A percentile compares a stretch with the other conserved stretches of the same genome.
These are phyloP conservation scores for Penicilliopsis zonata DNA, from an alignment of 495 filamentous ascomycete genomes.

Conservation along the genomic window DNA sequence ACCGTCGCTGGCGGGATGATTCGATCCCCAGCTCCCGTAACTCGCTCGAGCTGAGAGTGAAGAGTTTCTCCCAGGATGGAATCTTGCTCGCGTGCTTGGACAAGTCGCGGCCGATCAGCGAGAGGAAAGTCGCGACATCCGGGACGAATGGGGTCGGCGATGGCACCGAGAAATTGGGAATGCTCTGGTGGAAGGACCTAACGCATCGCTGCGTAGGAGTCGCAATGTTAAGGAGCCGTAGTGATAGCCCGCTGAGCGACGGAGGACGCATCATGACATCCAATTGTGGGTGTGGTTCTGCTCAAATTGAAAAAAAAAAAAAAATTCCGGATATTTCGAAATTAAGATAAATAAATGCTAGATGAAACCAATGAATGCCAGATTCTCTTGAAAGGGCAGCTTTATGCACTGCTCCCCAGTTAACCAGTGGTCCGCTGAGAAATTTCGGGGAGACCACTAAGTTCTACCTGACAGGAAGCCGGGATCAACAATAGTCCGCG, in stretches of 20 bases:
- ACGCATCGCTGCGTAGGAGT: slow-evolving; percentile 18
- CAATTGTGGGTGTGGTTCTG: too few relatives aligned
- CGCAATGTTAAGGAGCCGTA: slow-evolving; percentile 14
- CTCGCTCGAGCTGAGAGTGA: slow-evolving; percentile 62
- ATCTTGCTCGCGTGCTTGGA: slow-evolving; percentile 69
- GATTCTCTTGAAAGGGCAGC: too few relatives aligned
- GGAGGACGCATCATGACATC: slow-evolving; percentile 27
- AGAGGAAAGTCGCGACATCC: slow-evolving; percentile 82
- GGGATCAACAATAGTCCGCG: slow-evolving; percentile 29
- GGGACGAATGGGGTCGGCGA: slow-evolving; percentile 73
- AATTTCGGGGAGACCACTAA: slow-evolving; percentile 20
- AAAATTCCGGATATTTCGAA: too few relatives aligned
- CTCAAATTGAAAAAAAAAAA: too few relatives aligned
- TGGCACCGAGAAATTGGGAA: slow-evolving; percentile 37
- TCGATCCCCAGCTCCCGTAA: slow-evolving; percentile 77
- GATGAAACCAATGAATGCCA: too few relatives aligned
- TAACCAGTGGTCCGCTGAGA: slow-evolving; percentile 9
- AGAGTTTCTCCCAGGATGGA: slow-evolving; percentile 78
- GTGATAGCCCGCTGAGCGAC: slow-evolving; percentile 15
- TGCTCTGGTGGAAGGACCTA: slow-evolving; percentile 21
- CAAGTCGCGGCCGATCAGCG: slow-evolving; percentile 78
- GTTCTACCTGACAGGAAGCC: too few relatives aligned
- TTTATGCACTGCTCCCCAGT: too few relatives aligned
- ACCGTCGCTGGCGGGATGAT: slow-evolving; percentile 65
- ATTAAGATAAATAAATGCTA: too few relatives aligned